Conservation (phyloP, 768 basidiomycete genomes). For the Tulasnella sp. region DNA sequence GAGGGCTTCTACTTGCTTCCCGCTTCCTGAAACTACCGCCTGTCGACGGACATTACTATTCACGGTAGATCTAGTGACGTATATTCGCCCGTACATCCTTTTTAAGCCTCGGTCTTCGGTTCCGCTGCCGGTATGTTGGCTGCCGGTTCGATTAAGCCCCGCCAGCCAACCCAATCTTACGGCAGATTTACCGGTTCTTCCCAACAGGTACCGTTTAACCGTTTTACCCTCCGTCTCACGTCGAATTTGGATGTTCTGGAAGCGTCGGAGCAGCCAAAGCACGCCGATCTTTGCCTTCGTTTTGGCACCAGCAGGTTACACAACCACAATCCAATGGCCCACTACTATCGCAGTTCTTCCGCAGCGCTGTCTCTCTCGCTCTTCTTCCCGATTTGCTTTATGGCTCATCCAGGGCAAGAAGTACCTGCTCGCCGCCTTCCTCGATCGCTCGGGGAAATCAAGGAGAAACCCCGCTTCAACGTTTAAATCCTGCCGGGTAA, state of each 20-base stretch:
- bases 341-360: background rate
- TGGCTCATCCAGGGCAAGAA: background rate
- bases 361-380: background rate
- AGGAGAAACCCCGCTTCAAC: background rate
- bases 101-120: background rate
- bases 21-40: background rate
- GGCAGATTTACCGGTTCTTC: background rate
- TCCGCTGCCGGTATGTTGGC: background rate
- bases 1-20: background rate
- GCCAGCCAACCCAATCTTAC: background rate
- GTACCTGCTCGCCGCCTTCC: background rate
- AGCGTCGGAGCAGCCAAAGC: background rate
- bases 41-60: background rate
- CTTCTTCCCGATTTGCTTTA: background rate
- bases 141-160: background rate
- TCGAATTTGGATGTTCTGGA: background rate
- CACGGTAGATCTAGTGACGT: constrained; percentile 1
- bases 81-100: background rate
- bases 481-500: background rate
- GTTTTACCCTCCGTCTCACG: background rate
- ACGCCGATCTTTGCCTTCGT: background rate
- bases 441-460: background rate
- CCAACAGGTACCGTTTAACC: background rate
- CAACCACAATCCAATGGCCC: background rate
- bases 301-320: background rate